A percentile compares a stretch with the other conserved stretches of the same genome.
Conservation (phyloP, 1,284 basidiomycete genomes). For the Sphagnurus paluster region DNA sequence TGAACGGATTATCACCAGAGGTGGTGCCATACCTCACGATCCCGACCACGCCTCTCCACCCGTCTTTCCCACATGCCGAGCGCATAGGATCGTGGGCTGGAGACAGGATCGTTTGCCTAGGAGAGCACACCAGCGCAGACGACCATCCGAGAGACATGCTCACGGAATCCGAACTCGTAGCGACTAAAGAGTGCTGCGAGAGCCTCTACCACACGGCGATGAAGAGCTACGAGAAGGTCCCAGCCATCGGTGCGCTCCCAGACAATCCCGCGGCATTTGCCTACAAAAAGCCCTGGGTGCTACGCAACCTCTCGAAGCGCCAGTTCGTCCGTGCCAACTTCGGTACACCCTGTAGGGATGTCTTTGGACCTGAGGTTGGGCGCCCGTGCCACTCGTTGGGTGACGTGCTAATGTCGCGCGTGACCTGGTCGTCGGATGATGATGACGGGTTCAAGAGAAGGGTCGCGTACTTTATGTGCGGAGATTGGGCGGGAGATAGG, state of each 20-base stretch:
- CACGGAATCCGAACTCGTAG: neutral
- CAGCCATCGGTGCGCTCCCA: neutral
- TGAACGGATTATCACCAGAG: neutral
- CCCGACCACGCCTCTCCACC: neutral
- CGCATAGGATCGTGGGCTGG: slow-evolving; percentile 8
- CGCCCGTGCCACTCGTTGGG: slow-evolving; percentile 9
- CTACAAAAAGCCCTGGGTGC: slow-evolving; percentile 10
- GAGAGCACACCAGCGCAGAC: slow-evolving; percentile 4
- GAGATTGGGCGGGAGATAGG: slow-evolving; percentile 19
- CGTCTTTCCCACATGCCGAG: neutral
- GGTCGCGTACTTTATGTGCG: neutral
- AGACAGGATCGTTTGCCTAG: slow-evolving; percentile 16
- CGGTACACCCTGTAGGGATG: neutral
- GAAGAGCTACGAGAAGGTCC: neutral
- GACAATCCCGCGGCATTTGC: neutral
- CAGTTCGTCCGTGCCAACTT: slow-evolving; percentile 19
- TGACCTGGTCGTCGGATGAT: slow-evolving; percentile 12
- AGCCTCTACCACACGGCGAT: neutral
- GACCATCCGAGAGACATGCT: slow-evolving; percentile 4
- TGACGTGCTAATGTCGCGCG: slow-evolving; percentile 10
- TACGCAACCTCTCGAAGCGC: slow-evolving; percentile 21
- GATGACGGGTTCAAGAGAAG: too few relatives aligned
- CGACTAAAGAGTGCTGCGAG: neutral
- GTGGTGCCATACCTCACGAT: neutral
- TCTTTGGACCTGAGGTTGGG: neutral